Conservation (phyloP, 1,139 yeast species). For the Keqinozyma sinolaborantium region DNA sequence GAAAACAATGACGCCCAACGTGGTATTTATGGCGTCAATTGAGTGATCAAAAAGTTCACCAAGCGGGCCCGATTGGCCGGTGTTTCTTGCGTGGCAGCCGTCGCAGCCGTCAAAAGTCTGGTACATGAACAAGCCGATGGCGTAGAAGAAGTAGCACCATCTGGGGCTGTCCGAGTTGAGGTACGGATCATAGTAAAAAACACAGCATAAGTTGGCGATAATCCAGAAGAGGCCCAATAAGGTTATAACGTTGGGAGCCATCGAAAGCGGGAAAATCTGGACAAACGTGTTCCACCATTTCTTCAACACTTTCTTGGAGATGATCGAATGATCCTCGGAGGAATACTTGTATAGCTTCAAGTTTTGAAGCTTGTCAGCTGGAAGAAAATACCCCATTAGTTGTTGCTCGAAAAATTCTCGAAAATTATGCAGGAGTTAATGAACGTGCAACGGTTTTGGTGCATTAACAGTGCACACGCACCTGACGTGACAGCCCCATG, state of each 20-base stretch:
- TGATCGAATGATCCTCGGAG: conserved; percentile 77
- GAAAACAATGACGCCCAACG: conserved; percentile 70
- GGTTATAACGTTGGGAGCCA: conserved; percentile 90
- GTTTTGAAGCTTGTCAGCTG: conserved; percentile 55
- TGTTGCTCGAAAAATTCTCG: not conserved
- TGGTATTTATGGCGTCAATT: conserved; percentile 86
- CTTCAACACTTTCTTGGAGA: conserved; percentile 71
- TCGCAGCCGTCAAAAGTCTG: conserved; percentile 97
- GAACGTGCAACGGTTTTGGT: no score
- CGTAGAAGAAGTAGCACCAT: conserved; percentile 81
- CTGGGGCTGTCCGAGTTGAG: conserved; percentile 60
- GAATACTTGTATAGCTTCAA: conserved; percentile 66
- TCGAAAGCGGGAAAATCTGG: conserved; percentile 69
- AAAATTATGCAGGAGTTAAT: no score
- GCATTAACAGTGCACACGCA: no score
- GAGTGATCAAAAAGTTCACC: conserved; percentile 96
- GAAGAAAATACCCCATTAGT: conserved; percentile 71
- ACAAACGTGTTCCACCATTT: conserved; percentile 79
- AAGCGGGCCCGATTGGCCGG: conserved; percentile 91
- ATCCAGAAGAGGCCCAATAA: conserved; percentile 74
- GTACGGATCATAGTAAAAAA: conserved; percentile 72
- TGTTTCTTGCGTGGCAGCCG: conserved; percentile 89
- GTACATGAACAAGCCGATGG: conserved; percentile 80
- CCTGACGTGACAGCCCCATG: no score
- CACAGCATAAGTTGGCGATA: conserved; percentile 57